These are phyloP conservation scores for Albugo candida DNA, from an alignment of 352 stramenopile species.

Conservation along the genomic window DNA sequence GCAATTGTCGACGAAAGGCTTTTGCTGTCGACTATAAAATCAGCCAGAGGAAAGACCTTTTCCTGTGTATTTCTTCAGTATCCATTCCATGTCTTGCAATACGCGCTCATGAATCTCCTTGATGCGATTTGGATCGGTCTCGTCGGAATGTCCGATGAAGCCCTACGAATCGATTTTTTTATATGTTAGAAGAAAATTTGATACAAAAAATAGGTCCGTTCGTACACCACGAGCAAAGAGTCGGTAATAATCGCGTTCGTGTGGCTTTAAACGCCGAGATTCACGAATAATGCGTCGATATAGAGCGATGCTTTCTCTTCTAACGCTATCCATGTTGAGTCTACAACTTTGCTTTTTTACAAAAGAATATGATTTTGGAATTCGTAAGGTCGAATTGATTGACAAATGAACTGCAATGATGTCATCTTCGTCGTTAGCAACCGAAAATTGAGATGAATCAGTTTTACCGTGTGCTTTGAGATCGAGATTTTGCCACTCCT, in stretches of 20 bases:
- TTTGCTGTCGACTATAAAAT: no score
- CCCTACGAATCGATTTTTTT: conserved; percentile 8
- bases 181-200: neutral
- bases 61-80: conserved; percentile 20
- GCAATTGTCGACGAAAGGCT: no score
- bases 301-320: conserved; percentile 5
- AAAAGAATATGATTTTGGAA: no score
- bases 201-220: no score
- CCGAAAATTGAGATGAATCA: no score
- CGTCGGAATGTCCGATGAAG: conserved; percentile 16
- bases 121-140: conserved; percentile 16
- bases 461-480: no score
- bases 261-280: conserved; percentile 18
- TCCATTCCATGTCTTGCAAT: conserved; percentile 27
- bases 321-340: no score
- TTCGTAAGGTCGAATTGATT: no score
- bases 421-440: no score
- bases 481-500: no score
- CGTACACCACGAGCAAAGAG: conserved; percentile 21
- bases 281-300: conserved; percentile 25
- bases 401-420: no score
- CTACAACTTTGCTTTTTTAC: no score
- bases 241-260: conserved; percentile 22
- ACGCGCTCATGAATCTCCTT: conserved; percentile 15
- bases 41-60: neutral